Evolutionary conservation across 2,329 filamentous ascomycete species (phyloP).

Genomic region (Aspergillus thermomutatus): DNA sequence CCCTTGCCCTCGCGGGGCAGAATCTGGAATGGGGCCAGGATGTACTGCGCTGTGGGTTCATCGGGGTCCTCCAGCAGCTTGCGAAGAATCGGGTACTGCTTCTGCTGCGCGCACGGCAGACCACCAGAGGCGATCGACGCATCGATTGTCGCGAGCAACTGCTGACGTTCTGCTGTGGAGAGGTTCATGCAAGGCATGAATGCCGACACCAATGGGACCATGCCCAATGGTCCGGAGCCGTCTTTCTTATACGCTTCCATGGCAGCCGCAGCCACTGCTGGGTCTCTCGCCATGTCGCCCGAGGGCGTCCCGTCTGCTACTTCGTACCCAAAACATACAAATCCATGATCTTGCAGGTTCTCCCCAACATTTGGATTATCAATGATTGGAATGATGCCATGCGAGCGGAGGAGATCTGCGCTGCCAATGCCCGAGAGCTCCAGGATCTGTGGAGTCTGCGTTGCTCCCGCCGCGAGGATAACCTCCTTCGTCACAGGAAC

Average conservation of each 20-base stretch:
- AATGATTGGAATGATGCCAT: constrained; percentile 43
- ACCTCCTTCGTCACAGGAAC: constrained; percentile 47
- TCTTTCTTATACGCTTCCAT: constrained; percentile 23
- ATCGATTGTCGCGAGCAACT: constrained; percentile 3
- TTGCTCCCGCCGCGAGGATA: constrained; percentile 57
- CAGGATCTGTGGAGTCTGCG: constrained; percentile 55
- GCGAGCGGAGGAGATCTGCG: constrained; percentile 38
- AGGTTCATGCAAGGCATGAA: constrained; percentile 18
- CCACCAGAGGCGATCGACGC: background rate
- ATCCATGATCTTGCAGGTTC: constrained; percentile 49
- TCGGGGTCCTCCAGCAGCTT: constrained; percentile 11
- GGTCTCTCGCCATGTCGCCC: constrained; percentile 20
- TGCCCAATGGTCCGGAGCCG: constrained; percentile 24
- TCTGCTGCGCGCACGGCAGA: background rate
- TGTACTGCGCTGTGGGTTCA: constrained; percentile 18
- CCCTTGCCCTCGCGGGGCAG: constrained; percentile 5
- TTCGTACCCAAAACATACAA: constrained; percentile 18
- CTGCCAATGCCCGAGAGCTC: constrained; percentile 61
- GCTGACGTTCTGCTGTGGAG: constrained; percentile 1
- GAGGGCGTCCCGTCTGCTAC: constrained; percentile 23
- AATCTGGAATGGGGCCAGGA: constrained; percentile 19
- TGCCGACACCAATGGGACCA: constrained; percentile 15
- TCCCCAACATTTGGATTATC: constrained; percentile 47
- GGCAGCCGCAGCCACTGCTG: constrained; percentile 14
- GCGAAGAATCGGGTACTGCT: constrained; percentile 2